Evolutionary conservation across 2,329 filamentous ascomycete genomes (phyloP).

Genomic region (Metarhizium guizhouense): DNA sequence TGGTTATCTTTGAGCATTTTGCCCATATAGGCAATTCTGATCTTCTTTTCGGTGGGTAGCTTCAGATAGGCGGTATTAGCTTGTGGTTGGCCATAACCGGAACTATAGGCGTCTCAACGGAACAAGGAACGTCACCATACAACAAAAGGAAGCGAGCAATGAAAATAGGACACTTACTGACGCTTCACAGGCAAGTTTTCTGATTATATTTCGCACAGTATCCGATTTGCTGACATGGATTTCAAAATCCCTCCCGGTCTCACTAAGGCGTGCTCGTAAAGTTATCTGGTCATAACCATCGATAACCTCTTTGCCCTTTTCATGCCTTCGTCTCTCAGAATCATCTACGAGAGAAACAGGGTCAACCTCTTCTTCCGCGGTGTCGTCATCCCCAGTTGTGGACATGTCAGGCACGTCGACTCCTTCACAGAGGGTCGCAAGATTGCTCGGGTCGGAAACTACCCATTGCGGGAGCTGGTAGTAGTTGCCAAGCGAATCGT

Average conservation of each 20-base stretch:
- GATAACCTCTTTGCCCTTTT: slow-evolving; percentile 50
- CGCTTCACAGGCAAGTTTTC: slow-evolving; percentile 33
- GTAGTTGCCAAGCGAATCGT: slow-evolving; percentile 60
- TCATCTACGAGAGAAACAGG: slow-evolving; percentile 20
- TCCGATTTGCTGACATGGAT: slow-evolving; percentile 51
- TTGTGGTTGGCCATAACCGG: not conserved
- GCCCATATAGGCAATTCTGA: slow-evolving; percentile 74
- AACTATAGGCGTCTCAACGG: not conserved
- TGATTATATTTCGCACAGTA: slow-evolving; percentile 57
- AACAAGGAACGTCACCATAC: not conserved
- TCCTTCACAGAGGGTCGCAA: slow-evolving; percentile 28
- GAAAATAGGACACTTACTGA: slow-evolving; percentile 5
- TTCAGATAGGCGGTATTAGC: slow-evolving; percentile 18
- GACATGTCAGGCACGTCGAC: slow-evolving; percentile 23
- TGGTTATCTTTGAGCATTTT: slow-evolving; percentile 64
- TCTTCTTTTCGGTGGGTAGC: slow-evolving; percentile 48
- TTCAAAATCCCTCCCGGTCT: slow-evolving; percentile 54
- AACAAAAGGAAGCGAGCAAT: not conserved
- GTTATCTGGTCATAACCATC: slow-evolving; percentile 45
- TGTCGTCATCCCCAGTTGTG: slow-evolving; percentile 26
- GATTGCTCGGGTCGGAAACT: slow-evolving; percentile 55
- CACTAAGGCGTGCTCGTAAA: slow-evolving; percentile 56
- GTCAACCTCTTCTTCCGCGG: not conserved
- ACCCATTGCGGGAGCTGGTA: slow-evolving; percentile 62
- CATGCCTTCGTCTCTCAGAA: slow-evolving; percentile 34